Base-by-base conservation (phyloP, 1,139 yeast genomes). In the Suhomyces anneliseae region DNA sequence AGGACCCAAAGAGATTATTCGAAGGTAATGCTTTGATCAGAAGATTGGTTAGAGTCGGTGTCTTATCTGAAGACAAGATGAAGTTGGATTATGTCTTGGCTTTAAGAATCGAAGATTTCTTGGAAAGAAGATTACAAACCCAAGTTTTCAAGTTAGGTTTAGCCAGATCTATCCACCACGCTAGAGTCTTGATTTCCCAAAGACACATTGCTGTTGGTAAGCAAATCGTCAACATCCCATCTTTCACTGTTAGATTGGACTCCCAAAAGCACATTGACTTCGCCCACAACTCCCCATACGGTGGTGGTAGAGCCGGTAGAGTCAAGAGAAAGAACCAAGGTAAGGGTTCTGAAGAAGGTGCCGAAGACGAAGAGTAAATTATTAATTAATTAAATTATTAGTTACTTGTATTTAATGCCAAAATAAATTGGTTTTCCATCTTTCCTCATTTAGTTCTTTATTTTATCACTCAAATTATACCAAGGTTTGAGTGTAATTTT, bases 231-330 rank as follows among this genome's bases (percentile, higher is more conserved):
- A 88, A 86, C 82, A 88, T 93, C 64, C 98, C 99, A 79, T 92
- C 98, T 61, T 93, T 93, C 93, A 88, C 92, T 85, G 99, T 93
- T 61, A 95, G 99, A 85, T 87, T 93, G 77, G 99, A 93, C 82
- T 92, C 99, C 64, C 99, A 93, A 82, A 93, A 93, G 89, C 99
- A 95, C 90, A 90, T 93, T 80, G 99, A 93, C 85, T 93, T 93
- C 68, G 96, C 99, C 69, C 87, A 92, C 75, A 90, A 89, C 77
- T 93, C 99, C 63, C 99, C 99, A 78, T 93, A 89, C 90, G 99
- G 99, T 76, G 99, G 99, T 82, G 99, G 97, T 68, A 93, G 99
- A 83, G 95, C 99, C 67, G 99, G 99, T 78, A 95, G 99, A 85
- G 96, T 90, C 70, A 95, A 95, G 87, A 90, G 99, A 89, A 92